Conservation (phyloP, 208 protist genomes). For the Porcisia hertigi region DNA sequence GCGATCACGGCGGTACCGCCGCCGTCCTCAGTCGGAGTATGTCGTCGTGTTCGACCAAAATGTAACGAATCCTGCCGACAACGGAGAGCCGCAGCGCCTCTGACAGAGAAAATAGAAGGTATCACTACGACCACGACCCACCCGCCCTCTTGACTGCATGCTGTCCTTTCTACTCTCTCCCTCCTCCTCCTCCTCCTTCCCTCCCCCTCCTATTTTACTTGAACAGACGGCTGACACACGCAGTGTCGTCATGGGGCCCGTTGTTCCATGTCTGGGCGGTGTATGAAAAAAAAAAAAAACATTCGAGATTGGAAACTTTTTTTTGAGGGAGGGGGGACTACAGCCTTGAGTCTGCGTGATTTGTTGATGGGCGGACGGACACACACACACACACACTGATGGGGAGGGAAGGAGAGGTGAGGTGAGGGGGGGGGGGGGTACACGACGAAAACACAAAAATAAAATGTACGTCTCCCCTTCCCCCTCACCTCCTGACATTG, state of each 20-base stretch:
- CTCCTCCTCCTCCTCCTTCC: background rate
- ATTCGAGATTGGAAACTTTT: too few species aligned
- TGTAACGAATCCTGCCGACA: background rate
- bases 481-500: too few species aligned
- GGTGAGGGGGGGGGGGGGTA: too few species aligned
- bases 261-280: background rate
- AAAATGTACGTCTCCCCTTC: too few species aligned
- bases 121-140: background rate
- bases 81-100: background rate
- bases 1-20: conserved; percentile 23
- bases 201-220: background rate
- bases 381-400: too few species aligned
- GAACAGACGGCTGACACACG: background rate
- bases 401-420: too few species aligned
- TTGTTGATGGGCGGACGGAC: too few species aligned
- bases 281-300: background rate
- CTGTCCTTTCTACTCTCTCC: background rate
- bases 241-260: background rate
- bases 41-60: conserved; percentile 24
- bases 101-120: background rate
- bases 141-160: too few species aligned
- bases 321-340: too few species aligned
- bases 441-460: too few species aligned
- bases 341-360: too few species aligned
- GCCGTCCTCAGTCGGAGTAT: conserved; percentile 15